Evolutionary conservation across 2,329 filamentous ascomycete genomes (phyloP).

Genomic region (Pseudogymnoascus sp.): DNA sequence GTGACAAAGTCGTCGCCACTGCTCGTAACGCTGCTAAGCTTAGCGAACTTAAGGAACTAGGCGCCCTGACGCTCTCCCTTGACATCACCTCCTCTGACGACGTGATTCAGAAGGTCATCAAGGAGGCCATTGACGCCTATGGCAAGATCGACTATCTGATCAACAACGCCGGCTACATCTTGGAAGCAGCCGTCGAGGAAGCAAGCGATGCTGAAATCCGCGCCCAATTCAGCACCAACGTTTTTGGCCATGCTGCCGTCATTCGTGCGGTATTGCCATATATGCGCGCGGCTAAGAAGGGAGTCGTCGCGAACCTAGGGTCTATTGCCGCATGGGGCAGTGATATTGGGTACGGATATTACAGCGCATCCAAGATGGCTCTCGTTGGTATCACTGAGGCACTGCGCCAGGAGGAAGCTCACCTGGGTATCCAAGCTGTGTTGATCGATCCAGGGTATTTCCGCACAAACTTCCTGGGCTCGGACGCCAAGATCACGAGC

Average conservation of each 20-base stretch:
- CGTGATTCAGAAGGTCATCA: slow-evolving; percentile 29
- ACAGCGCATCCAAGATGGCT: slow-evolving; percentile 39
- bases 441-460: slow-evolving; percentile 44
- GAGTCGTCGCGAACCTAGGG: slow-evolving; percentile 40
- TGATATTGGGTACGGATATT: slow-evolving; percentile 34
- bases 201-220: slow-evolving; percentile 33
- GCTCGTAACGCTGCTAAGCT: slow-evolving; percentile 33
- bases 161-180: slow-evolving; percentile 39
- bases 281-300: slow-evolving; percentile 34
- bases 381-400: slow-evolving; percentile 36
- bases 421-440: slow-evolving; percentile 36
- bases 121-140: slow-evolving; percentile 32
- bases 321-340: slow-evolving; percentile 36
- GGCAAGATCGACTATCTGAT: slow-evolving; percentile 38
- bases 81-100: slow-evolving; percentile 33
- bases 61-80: slow-evolving; percentile 30
- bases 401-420: slow-evolving; percentile 35
- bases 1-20: slow-evolving; percentile 42
- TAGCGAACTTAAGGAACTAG: slow-evolving; percentile 26
- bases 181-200: slow-evolving; percentile 38
- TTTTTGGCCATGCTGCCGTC: slow-evolving; percentile 43
- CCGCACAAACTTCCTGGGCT: slow-evolving; percentile 38
- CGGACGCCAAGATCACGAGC: not conserved
- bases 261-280: slow-evolving; percentile 39
- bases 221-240: slow-evolving; percentile 43